Evolutionary conservation across 2,329 filamentous ascomycete species (phyloP), one percentile per base, ranked within the genome.

Genomic region (Colletotrichum tanaceti): DNA sequence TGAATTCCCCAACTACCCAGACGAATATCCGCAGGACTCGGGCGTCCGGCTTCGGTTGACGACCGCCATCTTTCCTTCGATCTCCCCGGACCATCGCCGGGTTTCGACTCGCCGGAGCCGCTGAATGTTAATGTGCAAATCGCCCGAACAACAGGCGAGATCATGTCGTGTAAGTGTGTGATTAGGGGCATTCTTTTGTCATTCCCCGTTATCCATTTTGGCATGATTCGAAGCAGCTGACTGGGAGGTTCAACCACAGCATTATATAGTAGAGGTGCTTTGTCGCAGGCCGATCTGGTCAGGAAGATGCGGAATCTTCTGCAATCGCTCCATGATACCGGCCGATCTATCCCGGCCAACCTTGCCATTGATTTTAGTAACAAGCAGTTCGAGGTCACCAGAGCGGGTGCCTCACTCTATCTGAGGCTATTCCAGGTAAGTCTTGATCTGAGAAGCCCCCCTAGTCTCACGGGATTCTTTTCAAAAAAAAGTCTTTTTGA

Each of bases 41-140:
- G 75, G 0, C 58, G 76, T 4, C 75, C 75, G 2, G 71, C 71
- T 20, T 74, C 72, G 3, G 73, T 72, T 1, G 75, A 77, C 52
- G 75, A 75, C 14, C 71, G 74, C 2, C 75, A 77, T 24, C 67
- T 77, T 7, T 71, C 71, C 0, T 70, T 75, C 18, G 75, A 77
- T 32, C 71, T 76, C 3, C 75, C 75, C 6, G 70, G 72, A 6
- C 57, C 72, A 3, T 70, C 72, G 0, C 70, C 73, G 3, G 75
- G 75, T 3, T 76, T 76, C 38, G 73, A 72, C 22, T 70, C 73
- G 1, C 73, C 75, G 0, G 58, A 73, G 10, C 73, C 75, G 0
- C 62, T 76, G 43, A 73, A 73, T 4, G 73, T 75, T 18, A 76
- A 75, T 35, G 72, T 76, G 9, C 61, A 72, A 11, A 76, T 76